Percentiles rank a stretch among this genome's conserved stretches.
Evolutionary conservation across 257 asterid genomes (phyloP).

Genomic region (Solanum piurae): DNA sequence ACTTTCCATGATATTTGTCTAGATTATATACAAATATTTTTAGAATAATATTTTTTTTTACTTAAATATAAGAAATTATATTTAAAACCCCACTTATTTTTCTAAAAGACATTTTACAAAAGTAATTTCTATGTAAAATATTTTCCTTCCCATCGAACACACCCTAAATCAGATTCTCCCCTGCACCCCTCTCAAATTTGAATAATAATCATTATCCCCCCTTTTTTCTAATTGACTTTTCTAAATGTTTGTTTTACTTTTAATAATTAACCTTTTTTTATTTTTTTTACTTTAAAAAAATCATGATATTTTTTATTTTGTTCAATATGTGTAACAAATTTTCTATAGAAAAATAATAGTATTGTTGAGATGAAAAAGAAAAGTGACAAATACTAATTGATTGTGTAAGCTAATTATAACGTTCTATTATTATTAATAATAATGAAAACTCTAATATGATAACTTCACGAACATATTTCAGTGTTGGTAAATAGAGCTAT

Average conservation of each 20-base stretch:
- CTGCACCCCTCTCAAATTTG: not conserved
- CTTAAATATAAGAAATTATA: too few relatives aligned
- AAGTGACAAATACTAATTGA: not conserved
- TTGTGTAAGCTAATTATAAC: not conserved
- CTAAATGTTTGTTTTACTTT: not conserved
- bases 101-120: too few relatives aligned
- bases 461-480: not conserved
- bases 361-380: not conserved
- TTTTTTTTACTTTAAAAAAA: not conserved
- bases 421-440: not conserved
- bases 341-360: not conserved
- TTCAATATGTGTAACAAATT: not conserved
- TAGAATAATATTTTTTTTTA: too few relatives aligned
- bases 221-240: not conserved
- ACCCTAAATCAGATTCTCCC: too few relatives aligned
- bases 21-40: too few relatives aligned
- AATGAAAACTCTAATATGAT: not conserved
- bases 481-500: not conserved
- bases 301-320: not conserved
- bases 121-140: too few relatives aligned
- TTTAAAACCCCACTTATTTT: too few relatives aligned
- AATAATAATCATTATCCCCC: not conserved
- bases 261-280: not conserved
- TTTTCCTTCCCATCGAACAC: not conserved
- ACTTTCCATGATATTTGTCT: not conserved